Conservation (phyloP, 176 grass and related monocot genomes). For the Aechmea fasciata region DNA sequence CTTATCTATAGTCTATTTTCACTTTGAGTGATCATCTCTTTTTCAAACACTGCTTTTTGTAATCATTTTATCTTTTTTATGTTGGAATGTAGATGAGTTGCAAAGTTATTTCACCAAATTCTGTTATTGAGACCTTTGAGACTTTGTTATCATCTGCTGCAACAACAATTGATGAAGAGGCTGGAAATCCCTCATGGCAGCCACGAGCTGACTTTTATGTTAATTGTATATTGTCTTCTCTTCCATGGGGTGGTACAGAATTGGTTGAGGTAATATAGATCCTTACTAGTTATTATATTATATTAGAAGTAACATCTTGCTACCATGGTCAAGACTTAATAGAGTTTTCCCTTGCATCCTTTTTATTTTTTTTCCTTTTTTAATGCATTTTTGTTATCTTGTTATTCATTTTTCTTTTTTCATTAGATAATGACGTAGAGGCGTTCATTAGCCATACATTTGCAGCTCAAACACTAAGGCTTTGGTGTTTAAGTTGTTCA, state of each 20-base stretch:
- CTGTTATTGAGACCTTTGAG: slow-evolving; percentile 74
- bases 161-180: slow-evolving; percentile 77
- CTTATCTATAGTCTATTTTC: not conserved
- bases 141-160: slow-evolving; percentile 78
- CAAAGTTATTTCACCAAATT: slow-evolving; percentile 84
- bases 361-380: too few species aligned
- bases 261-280: slow-evolving; percentile 69
- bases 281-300: too few species aligned
- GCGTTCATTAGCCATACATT: too few species aligned
- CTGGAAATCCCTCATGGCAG: slow-evolving; percentile 85
- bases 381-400: too few species aligned
- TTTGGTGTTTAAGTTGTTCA: too few species aligned
- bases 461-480: too few species aligned
- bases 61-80: slow-evolving; percentile 14
- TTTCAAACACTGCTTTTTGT: slow-evolving; percentile 4
- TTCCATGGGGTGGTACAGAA: slow-evolving; percentile 91
- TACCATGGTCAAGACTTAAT: too few species aligned
- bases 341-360: too few species aligned
- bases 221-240: slow-evolving; percentile 90
- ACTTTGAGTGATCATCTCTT: not conserved
- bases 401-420: too few species aligned
- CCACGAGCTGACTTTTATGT: slow-evolving; percentile 89
- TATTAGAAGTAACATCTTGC: too few species aligned
- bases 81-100: slow-evolving; percentile 73
- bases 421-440: too few species aligned